These are phyloP conservation scores for Dactylellina cionopaga DNA, from an alignment of 2,329 filamentous ascomycete genomes.

Conservation along the genomic window DNA sequence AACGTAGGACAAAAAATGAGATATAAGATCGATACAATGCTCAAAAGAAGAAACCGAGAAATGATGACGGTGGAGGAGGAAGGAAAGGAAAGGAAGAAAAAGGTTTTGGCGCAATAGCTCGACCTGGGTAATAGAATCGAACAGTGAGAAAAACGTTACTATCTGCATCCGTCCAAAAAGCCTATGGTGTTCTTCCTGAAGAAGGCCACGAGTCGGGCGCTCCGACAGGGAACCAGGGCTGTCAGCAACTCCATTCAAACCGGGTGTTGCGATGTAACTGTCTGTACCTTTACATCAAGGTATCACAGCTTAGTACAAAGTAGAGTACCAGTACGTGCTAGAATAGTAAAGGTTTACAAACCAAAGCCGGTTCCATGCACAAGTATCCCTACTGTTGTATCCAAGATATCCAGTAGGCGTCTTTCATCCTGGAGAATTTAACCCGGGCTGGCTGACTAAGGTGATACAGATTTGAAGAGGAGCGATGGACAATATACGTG, in stretches of 20 bases:
- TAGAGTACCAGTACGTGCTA: not conserved
- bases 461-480: too few species aligned
- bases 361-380: not conserved
- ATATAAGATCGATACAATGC: constrained; percentile 10
- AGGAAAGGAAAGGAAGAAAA: constrained; percentile 3
- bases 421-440: not conserved
- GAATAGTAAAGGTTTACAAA: not conserved
- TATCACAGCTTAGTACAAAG: constrained; percentile 5
- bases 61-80: constrained; percentile 1
- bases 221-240: constrained; percentile 8
- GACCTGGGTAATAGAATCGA: constrained; percentile 4
- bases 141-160: not conserved
- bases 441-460: too few species aligned
- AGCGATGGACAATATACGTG: too few species aligned
- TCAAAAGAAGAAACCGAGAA: constrained; percentile 15
- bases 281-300: constrained; percentile 10
- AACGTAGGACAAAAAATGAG: constrained; percentile 7
- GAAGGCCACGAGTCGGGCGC: not conserved
- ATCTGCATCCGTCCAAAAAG: constrained; percentile 15
- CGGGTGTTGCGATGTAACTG: constrained; percentile 4
- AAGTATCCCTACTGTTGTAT: not conserved
- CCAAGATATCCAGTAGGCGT: not conserved
- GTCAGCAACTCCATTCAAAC: constrained; percentile 7
- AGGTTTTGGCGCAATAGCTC: not conserved
- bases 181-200: constrained; percentile 9